A percentile compares a stretch with the other conserved stretches of the same genome.
Evolutionary conservation across 2,329 filamentous ascomycete species (phyloP).

Genomic region (Paraconiothyrium brasiliense): DNA sequence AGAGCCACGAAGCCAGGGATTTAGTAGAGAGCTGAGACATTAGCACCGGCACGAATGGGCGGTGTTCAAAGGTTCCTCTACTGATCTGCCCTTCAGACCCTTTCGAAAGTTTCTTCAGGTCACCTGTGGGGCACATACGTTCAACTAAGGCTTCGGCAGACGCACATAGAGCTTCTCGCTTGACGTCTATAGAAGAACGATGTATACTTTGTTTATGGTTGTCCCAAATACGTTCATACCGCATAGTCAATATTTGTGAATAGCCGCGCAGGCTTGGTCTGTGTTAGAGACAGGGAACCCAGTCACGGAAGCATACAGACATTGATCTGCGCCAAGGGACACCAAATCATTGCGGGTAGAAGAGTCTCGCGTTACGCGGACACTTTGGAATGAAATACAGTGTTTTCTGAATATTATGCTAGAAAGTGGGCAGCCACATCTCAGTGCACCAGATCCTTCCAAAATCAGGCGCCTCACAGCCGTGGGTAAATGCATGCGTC

Average conservation of each 20-base stretch:
- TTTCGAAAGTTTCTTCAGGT: neutral
- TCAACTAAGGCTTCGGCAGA: too few species aligned
- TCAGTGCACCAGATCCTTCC: too few species aligned
- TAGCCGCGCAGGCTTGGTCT: conserved; percentile 8
- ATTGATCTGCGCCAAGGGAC: conserved; percentile 13
- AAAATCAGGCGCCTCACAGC: neutral
- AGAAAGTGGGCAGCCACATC: too few species aligned
- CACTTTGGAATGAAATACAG: neutral
- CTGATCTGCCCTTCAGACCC: too few species aligned
- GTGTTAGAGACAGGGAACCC: conserved; percentile 2
- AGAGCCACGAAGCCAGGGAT: conserved; percentile 5
- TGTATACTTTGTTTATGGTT: too few species aligned
- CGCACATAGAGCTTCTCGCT: too few species aligned
- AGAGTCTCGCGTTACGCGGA: conserved; percentile 3
- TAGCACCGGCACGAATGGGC: conserved; percentile 4
- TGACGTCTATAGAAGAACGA: too few species aligned
- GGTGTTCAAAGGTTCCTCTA: neutral
- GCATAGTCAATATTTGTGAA: neutral
- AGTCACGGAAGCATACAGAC: conserved; percentile 8
- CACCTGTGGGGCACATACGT: neutral
- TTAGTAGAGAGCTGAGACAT: conserved; percentile 5
- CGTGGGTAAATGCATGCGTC: neutral
- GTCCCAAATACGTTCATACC: too few species aligned
- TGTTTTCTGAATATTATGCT: too few species aligned
- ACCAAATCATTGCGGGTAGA: conserved; percentile 10